phyloP scores from a whole-genome alignment of 1,284 basidiomycete genomes.

The Abortiporus biennis region DNA sequence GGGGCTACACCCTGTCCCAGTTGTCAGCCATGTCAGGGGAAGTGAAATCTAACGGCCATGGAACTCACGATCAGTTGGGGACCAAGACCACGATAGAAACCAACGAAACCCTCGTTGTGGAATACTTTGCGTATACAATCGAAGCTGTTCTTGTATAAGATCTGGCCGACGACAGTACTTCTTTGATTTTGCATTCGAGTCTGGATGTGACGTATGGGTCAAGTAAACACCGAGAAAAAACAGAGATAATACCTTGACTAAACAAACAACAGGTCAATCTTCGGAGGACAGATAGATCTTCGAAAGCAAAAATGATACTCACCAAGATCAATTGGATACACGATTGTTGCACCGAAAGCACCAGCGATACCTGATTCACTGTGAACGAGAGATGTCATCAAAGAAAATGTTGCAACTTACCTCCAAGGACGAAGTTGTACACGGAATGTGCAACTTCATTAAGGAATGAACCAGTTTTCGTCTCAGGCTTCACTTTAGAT shows the following conservation, averaged over 20 bases:
- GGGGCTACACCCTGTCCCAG: conserved; percentile 84
- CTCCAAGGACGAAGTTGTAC: conserved; percentile 90
- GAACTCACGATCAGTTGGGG: conserved; percentile 84
- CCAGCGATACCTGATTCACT: conserved; percentile 69
- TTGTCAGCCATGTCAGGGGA: conserved; percentile 2
- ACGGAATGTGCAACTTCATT: conserved; percentile 53
- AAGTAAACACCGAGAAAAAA: too few species aligned
- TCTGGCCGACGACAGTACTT: conserved; percentile 88
- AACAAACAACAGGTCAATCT: too few species aligned
- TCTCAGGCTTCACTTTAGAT: too few species aligned
- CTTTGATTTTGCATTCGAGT: conserved; percentile 90
- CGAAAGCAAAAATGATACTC: conserved; percentile 24
- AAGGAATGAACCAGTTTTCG: conserved; percentile 34
- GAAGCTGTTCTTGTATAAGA: conserved; percentile 90
- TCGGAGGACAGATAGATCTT: too few species aligned
- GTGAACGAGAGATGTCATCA: too few species aligned
- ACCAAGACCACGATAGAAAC: conserved; percentile 95
- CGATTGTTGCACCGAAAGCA: conserved; percentile 87
- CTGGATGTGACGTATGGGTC: conserved; percentile 4
- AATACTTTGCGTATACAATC: conserved; percentile 96
- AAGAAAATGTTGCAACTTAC: conserved; percentile 43
- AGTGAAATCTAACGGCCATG: conserved; percentile 1
- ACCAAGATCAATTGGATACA: conserved; percentile 94
- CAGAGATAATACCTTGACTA: too few species aligned
- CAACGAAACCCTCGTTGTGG: conserved; percentile 88